Evolutionary conservation across 495 filamentous ascomycete genomes (phyloP).

Genomic region (Aspergillus affinis): DNA sequence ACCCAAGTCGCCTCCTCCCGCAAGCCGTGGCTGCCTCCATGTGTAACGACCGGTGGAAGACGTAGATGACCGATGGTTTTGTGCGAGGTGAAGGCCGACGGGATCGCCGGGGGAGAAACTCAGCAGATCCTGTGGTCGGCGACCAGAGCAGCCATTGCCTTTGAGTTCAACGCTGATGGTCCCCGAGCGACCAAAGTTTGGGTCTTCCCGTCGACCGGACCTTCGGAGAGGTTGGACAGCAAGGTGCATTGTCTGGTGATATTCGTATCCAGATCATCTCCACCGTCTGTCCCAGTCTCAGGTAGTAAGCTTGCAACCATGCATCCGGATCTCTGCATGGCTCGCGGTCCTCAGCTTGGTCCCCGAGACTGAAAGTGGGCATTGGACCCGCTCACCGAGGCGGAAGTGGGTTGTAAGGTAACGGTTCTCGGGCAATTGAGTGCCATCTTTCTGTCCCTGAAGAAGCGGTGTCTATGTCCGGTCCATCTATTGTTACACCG

Average conservation of each 20-base stretch:
- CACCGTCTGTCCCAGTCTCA: not conserved
- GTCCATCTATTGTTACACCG: no score
- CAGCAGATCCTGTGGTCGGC: not conserved
- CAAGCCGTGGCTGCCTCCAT: not conserved
- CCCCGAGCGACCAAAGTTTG: conserved; percentile 20
- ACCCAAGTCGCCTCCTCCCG: not conserved
- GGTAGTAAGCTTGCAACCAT: not conserved
- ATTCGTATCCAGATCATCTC: not conserved
- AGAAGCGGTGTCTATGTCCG: no score
- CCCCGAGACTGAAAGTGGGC: not conserved
- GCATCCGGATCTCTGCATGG: not conserved
- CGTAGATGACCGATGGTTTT: not conserved
- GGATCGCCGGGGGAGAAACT: not conserved
- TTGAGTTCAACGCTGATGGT: conserved; percentile 16
- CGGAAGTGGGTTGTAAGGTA: not conserved
- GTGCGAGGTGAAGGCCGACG: not conserved
- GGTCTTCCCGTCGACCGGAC: conserved; percentile 11
- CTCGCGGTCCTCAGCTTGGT: not conserved
- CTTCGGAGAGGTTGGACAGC: not conserved
- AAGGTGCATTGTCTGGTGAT: no score
- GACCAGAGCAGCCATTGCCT: conserved; percentile 1
- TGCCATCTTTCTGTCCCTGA: no score
- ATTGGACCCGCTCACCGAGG: not conserved
- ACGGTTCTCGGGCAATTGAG: no score
- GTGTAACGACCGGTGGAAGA: not conserved